Conservation (phyloP, 2,329 filamentous ascomycete genomes). For the Colletotrichum echinochloae region DNA sequence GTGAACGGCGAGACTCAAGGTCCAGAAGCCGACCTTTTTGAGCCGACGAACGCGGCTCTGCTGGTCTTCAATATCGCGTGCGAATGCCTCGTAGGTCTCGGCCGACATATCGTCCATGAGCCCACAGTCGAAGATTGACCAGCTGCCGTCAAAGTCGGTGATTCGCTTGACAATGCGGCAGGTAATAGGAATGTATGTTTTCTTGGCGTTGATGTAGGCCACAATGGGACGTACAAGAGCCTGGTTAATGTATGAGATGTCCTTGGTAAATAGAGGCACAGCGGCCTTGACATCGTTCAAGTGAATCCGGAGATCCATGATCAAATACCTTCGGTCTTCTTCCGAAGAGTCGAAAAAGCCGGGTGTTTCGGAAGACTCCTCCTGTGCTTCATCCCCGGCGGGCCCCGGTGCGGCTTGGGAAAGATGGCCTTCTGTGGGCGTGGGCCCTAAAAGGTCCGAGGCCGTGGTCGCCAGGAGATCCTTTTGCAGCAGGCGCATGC, state of each 20-base stretch:
- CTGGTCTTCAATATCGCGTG: slow-evolving; percentile 88
- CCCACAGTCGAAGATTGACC: slow-evolving; percentile 94
- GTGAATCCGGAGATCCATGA: slow-evolving; percentile 95
- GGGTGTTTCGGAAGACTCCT: background rate
- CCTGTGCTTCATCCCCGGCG: background rate
- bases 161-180: slow-evolving; percentile 93
- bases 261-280: slow-evolving; percentile 90
- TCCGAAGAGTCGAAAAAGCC: slow-evolving; percentile 23
- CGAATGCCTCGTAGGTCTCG: slow-evolving; percentile 96
- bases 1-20: slow-evolving; percentile 89
- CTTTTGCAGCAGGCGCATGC: slow-evolving; percentile 71
- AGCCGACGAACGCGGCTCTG: slow-evolving; percentile 87
- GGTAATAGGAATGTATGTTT: slow-evolving; percentile 94
- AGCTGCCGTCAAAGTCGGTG: slow-evolving; percentile 92
- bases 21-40: slow-evolving; percentile 98
- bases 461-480: slow-evolving; percentile 47
- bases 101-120: slow-evolving; percentile 93
- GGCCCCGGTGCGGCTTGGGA: slow-evolving; percentile 44
- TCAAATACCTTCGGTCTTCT: slow-evolving; percentile 81
- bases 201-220: slow-evolving; percentile 96
- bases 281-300: slow-evolving; percentile 94
- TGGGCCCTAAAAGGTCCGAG: slow-evolving; percentile 42
- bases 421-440: slow-evolving; percentile 50
- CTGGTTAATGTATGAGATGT: slow-evolving; percentile 96
- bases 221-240: slow-evolving; percentile 95